phyloP scores from a whole-genome alignment of 75 land plant species.

The Pinus taeda region DNA sequence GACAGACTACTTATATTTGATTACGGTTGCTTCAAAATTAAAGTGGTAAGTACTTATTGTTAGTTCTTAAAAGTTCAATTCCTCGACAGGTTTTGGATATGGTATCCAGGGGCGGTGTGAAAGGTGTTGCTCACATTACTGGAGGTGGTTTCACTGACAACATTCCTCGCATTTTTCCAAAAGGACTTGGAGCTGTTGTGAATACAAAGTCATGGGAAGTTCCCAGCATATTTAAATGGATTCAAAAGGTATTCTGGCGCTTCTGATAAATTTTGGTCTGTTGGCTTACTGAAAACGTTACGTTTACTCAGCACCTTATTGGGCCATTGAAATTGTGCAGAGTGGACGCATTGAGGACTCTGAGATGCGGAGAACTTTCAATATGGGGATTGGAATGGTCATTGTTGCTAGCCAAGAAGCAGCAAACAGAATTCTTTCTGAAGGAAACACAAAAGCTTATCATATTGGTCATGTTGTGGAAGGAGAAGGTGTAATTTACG shows the following conservation, averaged over 20 bases:
- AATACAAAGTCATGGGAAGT: conserved; percentile 73
- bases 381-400: conserved; percentile 99
- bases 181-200: conserved; percentile 82
- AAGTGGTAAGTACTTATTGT: no score
- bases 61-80: background rate
- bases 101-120: conserved; percentile 74
- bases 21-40: background rate
- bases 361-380: conserved; percentile 94
- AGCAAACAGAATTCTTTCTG: conserved; percentile 42
- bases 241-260: conserved; percentile 62
- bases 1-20: conserved; percentile 1
- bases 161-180: conserved; percentile 91
- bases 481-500: conserved; percentile 80
- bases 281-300: background rate
- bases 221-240: conserved; percentile 87
- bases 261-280: background rate
- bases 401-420: conserved; percentile 59
- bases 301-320: background rate
- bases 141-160: conserved; percentile 99
- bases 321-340: conserved; percentile 27
- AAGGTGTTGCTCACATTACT: conserved; percentile 98
- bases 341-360: conserved; percentile 78
- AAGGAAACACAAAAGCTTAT: conserved; percentile 28
- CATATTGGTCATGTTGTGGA: conserved; percentile 69
- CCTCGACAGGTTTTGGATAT: conserved; percentile 72